Conservation (phyloP, 306 rosid species). For the Comarum palustre region DNA sequence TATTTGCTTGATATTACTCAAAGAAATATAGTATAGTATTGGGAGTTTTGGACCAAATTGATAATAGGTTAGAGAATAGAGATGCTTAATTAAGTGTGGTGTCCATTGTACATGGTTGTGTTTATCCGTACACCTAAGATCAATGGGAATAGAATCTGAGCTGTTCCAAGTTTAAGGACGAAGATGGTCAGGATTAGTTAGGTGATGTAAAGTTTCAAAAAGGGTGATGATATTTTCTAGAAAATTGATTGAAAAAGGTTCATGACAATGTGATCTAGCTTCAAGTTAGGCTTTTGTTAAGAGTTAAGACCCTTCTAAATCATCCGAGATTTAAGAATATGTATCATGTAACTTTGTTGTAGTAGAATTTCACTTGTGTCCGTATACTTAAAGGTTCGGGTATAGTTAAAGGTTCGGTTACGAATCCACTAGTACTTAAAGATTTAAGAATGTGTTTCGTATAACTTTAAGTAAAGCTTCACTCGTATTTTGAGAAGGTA, state of each 20-base stretch:
- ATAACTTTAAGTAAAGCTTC: too few species aligned
- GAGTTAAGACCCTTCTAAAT: not conserved
- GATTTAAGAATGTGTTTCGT: too few species aligned
- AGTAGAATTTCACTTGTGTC: too few species aligned
- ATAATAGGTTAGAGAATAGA: not conserved
- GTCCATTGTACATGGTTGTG: not conserved
- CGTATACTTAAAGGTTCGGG: too few species aligned
- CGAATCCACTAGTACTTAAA: too few species aligned
- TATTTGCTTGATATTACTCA: too few species aligned
- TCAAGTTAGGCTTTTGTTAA: conserved; percentile 20
- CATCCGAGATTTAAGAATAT: too few species aligned
- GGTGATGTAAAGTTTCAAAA: not conserved
- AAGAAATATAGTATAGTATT: not conserved
- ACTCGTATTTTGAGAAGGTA: too few species aligned
- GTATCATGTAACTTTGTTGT: not conserved
- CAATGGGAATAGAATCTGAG: not conserved
- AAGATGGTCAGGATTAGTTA: not conserved
- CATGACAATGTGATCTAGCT: conserved; percentile 16
- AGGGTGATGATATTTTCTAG: not conserved
- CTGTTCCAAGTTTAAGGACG: not conserved
- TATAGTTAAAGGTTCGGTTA: too few species aligned
- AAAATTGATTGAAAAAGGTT: not conserved
- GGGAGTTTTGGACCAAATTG: not conserved
- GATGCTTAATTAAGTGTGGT: not conserved
- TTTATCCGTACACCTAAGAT: conserved; percentile 12